Conservation (phyloP, 371 early-diverging fungal species). For the Mucor irregularis region DNA sequence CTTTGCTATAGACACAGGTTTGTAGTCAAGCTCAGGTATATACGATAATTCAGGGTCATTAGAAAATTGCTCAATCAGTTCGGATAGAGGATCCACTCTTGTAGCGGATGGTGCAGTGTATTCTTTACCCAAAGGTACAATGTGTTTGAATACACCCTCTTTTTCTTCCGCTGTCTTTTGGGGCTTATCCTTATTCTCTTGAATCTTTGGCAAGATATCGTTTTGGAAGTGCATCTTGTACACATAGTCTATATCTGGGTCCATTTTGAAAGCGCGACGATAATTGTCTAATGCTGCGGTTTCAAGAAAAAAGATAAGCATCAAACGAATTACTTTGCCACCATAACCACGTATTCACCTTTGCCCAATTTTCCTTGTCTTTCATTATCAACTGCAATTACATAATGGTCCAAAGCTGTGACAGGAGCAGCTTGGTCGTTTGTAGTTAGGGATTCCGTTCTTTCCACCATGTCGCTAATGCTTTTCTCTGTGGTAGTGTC, state of each 20-base stretch:
- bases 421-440: slow-evolving; percentile 4
- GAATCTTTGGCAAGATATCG: slow-evolving; percentile 21
- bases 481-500: not conserved
- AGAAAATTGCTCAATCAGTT: slow-evolving; percentile 29
- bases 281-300: slow-evolving; percentile 50
- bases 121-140: slow-evolving; percentile 42
- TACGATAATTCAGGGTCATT: slow-evolving; percentile 21
- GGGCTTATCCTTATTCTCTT: slow-evolving; percentile 6
- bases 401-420: slow-evolving; percentile 51
- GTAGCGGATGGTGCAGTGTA: slow-evolving; percentile 30
- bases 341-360: slow-evolving; percentile 46
- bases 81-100: slow-evolving; percentile 28
- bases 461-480: slow-evolving; percentile 2
- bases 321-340: too few relatives aligned
- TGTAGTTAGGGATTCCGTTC: slow-evolving; percentile 7
- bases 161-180: not conserved
- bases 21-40: slow-evolving; percentile 39
- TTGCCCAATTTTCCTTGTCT: slow-evolving; percentile 51
- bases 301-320: not conserved
- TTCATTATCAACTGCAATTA: slow-evolving; percentile 49
- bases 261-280: slow-evolving; percentile 53
- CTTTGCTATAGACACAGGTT: slow-evolving; percentile 39
- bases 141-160: slow-evolving; percentile 28
- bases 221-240: slow-evolving; percentile 44
- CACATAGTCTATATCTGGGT: slow-evolving; percentile 47